Percentiles rank a stretch among this genome's conserved stretches.
phyloP scores from a whole-genome alignment of 2,329 filamentous ascomycete species.

The Penicillium sp. region DNA sequence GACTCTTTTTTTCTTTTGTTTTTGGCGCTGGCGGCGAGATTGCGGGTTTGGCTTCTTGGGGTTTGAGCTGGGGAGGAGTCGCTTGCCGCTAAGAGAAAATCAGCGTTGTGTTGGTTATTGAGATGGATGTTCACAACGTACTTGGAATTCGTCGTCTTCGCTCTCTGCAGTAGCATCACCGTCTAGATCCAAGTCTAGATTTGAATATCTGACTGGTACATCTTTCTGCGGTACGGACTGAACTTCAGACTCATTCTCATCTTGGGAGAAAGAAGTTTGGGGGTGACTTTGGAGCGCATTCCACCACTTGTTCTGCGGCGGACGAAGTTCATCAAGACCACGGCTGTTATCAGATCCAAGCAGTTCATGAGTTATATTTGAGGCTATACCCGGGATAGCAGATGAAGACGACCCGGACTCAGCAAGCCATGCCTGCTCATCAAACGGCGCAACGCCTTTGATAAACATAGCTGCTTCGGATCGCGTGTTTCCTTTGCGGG shows the following conservation, averaged over 20 bases:
- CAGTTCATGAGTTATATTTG: slow-evolving; percentile 27
- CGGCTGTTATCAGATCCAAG: slow-evolving; percentile 9
- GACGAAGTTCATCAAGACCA: slow-evolving; percentile 14
- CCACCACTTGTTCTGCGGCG: slow-evolving; percentile 37
- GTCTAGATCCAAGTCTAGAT: slow-evolving; percentile 14
- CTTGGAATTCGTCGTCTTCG: slow-evolving; percentile 41
- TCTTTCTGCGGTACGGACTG: not conserved
- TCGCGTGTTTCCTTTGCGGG: slow-evolving; percentile 46
- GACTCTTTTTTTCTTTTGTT: slow-evolving; percentile 4
- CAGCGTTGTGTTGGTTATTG: slow-evolving; percentile 3
- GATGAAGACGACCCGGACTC: slow-evolving; percentile 22
- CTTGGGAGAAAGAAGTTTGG: slow-evolving; percentile 1
- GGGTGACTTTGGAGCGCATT: slow-evolving; percentile 17
- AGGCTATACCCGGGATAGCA: slow-evolving; percentile 19
- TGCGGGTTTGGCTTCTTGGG: slow-evolving; percentile 6
- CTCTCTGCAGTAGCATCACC: slow-evolving; percentile 25
- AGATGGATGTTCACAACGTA: slow-evolving; percentile 17
- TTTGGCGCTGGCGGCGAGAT: slow-evolving; percentile 1
- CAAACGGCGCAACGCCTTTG: slow-evolving; percentile 55
- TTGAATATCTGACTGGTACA: not conserved
- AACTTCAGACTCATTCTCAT: not conserved
- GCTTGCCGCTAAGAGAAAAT: slow-evolving; percentile 33
- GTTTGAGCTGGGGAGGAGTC: slow-evolving; percentile 32
- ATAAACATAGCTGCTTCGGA: slow-evolving; percentile 55
- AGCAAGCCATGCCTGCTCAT: slow-evolving; percentile 48